Conservation (phyloP, 345 rosid genomes). For the Luvunga scandens region DNA sequence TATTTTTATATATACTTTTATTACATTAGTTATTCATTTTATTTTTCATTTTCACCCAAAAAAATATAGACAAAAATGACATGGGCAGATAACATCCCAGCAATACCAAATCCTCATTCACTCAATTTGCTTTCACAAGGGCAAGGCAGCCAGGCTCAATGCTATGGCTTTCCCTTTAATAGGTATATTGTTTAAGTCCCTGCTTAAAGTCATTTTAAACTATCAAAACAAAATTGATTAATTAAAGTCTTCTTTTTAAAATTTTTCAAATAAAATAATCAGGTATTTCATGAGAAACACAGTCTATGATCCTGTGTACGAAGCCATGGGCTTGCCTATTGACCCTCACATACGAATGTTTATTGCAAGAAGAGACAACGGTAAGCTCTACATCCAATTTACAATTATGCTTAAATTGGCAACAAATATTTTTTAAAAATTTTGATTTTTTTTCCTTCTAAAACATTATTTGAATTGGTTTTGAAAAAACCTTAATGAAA, state of each 20-base stretch:
- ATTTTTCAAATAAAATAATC: not conserved
- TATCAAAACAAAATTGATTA: not conserved
- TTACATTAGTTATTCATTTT: not conserved
- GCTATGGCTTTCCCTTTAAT: not conserved
- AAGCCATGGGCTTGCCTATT: conserved; percentile 34
- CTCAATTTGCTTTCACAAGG: not conserved
- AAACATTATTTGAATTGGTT: not conserved
- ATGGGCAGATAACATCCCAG: not conserved
- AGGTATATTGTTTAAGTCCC: conserved; percentile 3
- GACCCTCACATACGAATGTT: conserved; percentile 43
- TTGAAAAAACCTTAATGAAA: not conserved
- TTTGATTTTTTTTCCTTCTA: not conserved
- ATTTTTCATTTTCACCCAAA: not conserved
- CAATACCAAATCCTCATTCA: not conserved
- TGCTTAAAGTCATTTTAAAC: not conserved
- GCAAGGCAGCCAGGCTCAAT: not conserved
- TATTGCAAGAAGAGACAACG: not conserved
- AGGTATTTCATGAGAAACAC: conserved; percentile 13
- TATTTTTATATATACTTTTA: not conserved
- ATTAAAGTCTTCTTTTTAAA: not conserved
- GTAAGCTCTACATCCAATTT: not conserved
- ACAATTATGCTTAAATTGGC: not conserved
- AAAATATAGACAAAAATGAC: not conserved
- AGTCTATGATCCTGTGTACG: conserved; percentile 40
- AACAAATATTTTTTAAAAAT: no score